A percentile compares a stretch with the other conserved stretches of the same genome.
Evolutionary conservation across 139 green algal genomes (phyloP).

Genomic region (Coelastrella sp.): DNA sequence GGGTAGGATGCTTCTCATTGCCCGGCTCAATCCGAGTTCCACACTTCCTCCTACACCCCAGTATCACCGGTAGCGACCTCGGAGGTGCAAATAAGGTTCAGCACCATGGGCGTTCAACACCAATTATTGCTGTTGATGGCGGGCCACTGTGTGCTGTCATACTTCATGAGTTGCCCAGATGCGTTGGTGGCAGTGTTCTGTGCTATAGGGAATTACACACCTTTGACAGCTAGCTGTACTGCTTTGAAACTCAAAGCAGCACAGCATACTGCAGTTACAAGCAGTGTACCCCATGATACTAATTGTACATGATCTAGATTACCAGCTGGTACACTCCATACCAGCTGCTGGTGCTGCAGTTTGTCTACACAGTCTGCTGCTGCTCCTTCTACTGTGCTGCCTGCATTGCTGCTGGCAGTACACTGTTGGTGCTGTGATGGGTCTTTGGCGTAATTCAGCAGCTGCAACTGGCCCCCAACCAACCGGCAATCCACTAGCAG

Average conservation of each 20-base stretch:
- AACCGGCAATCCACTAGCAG: constrained; percentile 23
- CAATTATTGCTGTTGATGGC: neutral
- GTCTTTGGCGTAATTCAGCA: neutral
- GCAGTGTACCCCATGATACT: constrained; percentile 26
- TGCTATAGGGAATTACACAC: neutral
- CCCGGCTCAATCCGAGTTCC: too few relatives aligned
- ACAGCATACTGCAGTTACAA: constrained; percentile 7
- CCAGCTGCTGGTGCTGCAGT: neutral
- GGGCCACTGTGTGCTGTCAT: too few relatives aligned
- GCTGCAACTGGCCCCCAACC: neutral
- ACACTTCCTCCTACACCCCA: too few relatives aligned
- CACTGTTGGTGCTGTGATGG: constrained; percentile 16
- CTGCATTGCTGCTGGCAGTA: neutral
- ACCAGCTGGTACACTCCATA: constrained; percentile 5
- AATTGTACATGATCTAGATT: neutral
- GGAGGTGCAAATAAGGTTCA: too few relatives aligned
- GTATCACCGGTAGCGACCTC: too few relatives aligned
- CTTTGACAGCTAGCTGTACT: neutral
- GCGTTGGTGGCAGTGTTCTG: neutral
- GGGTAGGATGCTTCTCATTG: neutral
- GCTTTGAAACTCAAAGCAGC: neutral
- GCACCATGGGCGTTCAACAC: too few relatives aligned
- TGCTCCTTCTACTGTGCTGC: neutral
- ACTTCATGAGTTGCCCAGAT: neutral
- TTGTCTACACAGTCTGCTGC: neutral